A percentile compares a stretch with the other conserved stretches of the same genome.
phyloP scores from a whole-genome alignment of 305 asterid species.

The Fraxinus floribunda region DNA sequence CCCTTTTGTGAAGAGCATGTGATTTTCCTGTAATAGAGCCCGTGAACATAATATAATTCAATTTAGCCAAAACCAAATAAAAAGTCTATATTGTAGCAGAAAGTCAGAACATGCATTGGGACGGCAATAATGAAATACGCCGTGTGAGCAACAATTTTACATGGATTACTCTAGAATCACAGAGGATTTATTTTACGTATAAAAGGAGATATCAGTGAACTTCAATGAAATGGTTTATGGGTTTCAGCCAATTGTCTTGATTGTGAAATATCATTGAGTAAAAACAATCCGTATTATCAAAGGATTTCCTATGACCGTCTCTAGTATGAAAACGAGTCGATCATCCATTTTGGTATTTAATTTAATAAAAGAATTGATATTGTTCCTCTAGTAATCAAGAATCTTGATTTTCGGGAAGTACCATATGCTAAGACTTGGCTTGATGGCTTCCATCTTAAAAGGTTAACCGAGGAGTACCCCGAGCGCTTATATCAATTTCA shows the following conservation, averaged over 20 bases:
- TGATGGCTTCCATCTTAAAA: neutral
- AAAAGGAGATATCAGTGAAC: neutral
- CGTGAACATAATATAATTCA: neutral
- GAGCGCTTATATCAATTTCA: neutral
- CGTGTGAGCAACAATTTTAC: neutral
- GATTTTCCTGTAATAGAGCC: constrained; percentile 66
- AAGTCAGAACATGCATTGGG: neutral
- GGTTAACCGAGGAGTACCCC: neutral
- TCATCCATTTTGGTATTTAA: neutral
- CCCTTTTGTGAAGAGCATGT: constrained; percentile 97
- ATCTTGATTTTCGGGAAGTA: neutral
- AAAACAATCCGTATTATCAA: neutral
- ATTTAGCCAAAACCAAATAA: neutral
- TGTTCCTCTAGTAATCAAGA: neutral
- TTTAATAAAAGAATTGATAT: neutral
- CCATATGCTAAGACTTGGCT: neutral
- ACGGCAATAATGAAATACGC: neutral
- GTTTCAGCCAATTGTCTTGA: neutral
- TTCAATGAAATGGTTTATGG: neutral
- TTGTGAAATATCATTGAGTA: neutral
- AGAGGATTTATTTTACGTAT: neutral
- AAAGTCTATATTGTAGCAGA: constrained; percentile 4
- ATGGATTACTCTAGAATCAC: neutral
- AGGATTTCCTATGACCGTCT: neutral
- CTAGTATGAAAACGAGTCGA: neutral